Percentiles rank a stretch among this genome's conserved stretches.
Conservation (phyloP, 352 stramenopile genomes). For the Phytopythium delawarense region DNA sequence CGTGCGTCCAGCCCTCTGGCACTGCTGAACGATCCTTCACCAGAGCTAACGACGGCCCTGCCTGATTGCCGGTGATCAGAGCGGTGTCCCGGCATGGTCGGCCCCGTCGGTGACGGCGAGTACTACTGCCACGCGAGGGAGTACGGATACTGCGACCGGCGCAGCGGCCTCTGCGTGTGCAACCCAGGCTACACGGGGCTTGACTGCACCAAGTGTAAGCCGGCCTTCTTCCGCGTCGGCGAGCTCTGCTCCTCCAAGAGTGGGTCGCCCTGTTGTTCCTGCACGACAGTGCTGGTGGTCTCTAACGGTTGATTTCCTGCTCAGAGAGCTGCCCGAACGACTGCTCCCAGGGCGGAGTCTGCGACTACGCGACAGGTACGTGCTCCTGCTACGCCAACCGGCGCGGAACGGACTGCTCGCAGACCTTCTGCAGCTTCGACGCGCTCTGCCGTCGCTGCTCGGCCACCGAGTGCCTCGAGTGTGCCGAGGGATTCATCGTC, state of each 20-base stretch:
- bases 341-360: conserved; percentile 84
- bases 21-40: conserved; percentile 30
- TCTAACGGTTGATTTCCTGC: background rate
- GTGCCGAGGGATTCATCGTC: conserved; percentile 85
- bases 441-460: conserved; percentile 87
- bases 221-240: conserved; percentile 84
- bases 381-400: conserved; percentile 78
- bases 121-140: conserved; percentile 91
- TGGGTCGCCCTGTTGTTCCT: background rate
- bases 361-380: conserved; percentile 85
- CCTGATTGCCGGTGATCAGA: conserved; percentile 20
- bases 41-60: background rate
- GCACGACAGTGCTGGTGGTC: background rate
- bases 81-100: conserved; percentile 79
- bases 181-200: conserved; percentile 92
- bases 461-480: conserved; percentile 71
- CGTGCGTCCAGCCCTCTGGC: conserved; percentile 16
- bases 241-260: conserved; percentile 89
- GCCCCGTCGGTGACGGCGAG: conserved; percentile 82
- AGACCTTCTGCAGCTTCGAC: conserved; percentile 71
- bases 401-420: conserved; percentile 77
- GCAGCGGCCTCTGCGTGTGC: conserved; percentile 91
- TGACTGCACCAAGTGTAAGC: conserved; percentile 84
- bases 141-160: conserved; percentile 93
- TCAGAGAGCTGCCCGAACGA: conserved; percentile 86